These are phyloP conservation scores for Lolium rigidum DNA, from an alignment of 176 grass and related monocot genomes.

Conservation along the genomic window DNA sequence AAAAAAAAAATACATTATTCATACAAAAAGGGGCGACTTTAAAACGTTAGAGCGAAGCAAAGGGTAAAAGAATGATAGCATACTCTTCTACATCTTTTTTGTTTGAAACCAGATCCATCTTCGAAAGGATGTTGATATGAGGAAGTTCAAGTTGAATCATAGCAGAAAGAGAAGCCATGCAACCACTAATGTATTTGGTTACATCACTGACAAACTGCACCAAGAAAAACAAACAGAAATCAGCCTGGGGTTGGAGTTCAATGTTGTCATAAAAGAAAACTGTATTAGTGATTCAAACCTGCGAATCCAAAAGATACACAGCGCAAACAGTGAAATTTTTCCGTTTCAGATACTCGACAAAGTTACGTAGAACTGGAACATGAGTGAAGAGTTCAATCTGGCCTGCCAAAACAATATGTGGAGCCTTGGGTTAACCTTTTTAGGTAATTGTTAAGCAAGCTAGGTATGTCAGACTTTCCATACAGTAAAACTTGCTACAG, in stretches of 20 bases:
- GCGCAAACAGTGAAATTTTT: constrained; percentile 90
- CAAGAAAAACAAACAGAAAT: constrained; percentile 41
- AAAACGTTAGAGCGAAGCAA: constrained; percentile 14
- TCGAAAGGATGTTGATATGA: constrained; percentile 97
- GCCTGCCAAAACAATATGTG: constrained; percentile 64
- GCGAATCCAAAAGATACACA: constrained; percentile 95
- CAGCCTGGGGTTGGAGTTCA: background rate
- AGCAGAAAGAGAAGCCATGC: constrained; percentile 94
- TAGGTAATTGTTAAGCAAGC: background rate
- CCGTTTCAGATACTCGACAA: constrained; percentile 83
- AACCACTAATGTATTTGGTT: constrained; percentile 96
- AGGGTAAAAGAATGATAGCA: constrained; percentile 22
- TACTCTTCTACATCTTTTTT: constrained; percentile 96
- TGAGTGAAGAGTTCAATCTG: constrained; percentile 99
- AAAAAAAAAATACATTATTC: constrained; percentile 21
- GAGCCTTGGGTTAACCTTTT: constrained; percentile 26
- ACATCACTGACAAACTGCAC: constrained; percentile 91
- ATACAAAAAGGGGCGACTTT: background rate
- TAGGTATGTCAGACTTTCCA: constrained; percentile 9
- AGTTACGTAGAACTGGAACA: constrained; percentile 89
- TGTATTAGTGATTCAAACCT: constrained; percentile 58
- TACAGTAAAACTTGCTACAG: background rate
- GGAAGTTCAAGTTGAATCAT: constrained; percentile 99
- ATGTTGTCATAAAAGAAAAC: constrained; percentile 8
- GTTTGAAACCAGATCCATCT: constrained; percentile 91